Base-by-base conservation (phyloP, 2,329 filamentous ascomycete species). In the Ophiostoma sp. region DNA sequence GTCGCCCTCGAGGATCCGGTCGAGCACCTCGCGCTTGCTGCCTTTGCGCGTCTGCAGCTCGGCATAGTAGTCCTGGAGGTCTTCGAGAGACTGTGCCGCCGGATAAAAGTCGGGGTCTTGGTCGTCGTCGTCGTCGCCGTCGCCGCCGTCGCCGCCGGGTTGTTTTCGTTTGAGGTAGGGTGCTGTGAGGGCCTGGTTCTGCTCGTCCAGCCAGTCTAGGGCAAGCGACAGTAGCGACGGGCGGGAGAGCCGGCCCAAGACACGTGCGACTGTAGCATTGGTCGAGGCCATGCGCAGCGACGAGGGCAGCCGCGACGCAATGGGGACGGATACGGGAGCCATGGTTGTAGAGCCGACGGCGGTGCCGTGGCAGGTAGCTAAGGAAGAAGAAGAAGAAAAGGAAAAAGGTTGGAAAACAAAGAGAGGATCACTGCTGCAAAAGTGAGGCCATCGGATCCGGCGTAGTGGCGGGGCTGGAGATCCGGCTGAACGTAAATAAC, bases 191-290 rank as follows among this genome's bases (percentile, higher is more conserved):
- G 84, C 79, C 57, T 87, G 81, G 73, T 90, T 89, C 73, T 84
- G 82, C 67, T 89, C 86, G 71, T 90, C 86, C 3, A 96, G 87
- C 93, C 93, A 96, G 80, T 90, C 85, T 31, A 93, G 83, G 0
- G 86, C 90, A 10, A 96, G 84, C 0, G 88, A 86, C 35, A 95
- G 80, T 31, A 96, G 85, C 0, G 90, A 88, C 66, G 88, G 81
- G 68, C 92, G 88, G 1, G 91, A 90, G 23, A 96, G 84, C 69
- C 89, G 89, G 72, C 83, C 85, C 67, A 96, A 83, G 57, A 86
- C 83, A 78, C 90, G 92, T 73, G 85, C 78, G 67, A 93, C 85
- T 39, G 87, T 83, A 65, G 86, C 81, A 76, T 89, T 90, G 71
- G 85, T 82, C 10, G 90, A 82, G 71, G 88, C 85, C 76, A 94